Percentiles rank a stretch among this genome's conserved stretches.
phyloP scores from a whole-genome alignment of 2,329 filamentous ascomycete genomes.

The Neonectria sp. region DNA sequence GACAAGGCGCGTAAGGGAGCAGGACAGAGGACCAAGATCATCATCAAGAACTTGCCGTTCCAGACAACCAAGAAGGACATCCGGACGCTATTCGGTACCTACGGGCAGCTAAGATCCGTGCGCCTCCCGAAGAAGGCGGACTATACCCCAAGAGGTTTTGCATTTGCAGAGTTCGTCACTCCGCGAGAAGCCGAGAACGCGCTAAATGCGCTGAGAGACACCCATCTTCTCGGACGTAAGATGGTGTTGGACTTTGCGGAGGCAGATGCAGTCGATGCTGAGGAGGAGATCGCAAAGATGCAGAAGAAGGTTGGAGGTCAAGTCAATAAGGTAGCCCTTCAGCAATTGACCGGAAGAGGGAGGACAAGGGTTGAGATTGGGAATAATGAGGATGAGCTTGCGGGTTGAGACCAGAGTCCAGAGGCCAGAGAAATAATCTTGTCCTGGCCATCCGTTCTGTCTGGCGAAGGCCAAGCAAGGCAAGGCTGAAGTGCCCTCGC shows the following conservation, averaged over 20 bases:
- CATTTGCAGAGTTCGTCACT: conserved; percentile 96
- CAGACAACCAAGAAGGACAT: conserved; percentile 95
- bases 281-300: conserved; percentile 97
- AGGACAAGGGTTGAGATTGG: conserved; percentile 92
- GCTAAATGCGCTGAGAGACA: conserved; percentile 91
- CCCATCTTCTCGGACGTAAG: conserved; percentile 90
- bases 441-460: conserved; percentile 8
- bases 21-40: conserved; percentile 87
- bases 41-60: conserved; percentile 98
- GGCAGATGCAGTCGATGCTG: conserved; percentile 89
- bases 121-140: conserved; percentile 97
- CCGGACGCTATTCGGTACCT: conserved; percentile 86
- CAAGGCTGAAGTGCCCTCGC: conserved; percentile 45
- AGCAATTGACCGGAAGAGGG: conserved; percentile 86
- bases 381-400: conserved; percentile 75
- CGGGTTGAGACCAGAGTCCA: conserved; percentile 44
- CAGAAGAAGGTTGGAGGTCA: conserved; percentile 95
- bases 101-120: conserved; percentile 93
- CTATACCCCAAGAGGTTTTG: conserved; percentile 89
- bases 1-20: conserved; percentile 87
- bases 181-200: conserved; percentile 91
- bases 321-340: conserved; percentile 90
- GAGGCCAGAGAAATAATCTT: conserved; percentile 39
- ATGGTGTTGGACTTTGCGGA: conserved; percentile 94
- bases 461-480: conserved; percentile 29